phyloP scores from a whole-genome alignment of 805 yeast species.

The Candida suzukii region DNA sequence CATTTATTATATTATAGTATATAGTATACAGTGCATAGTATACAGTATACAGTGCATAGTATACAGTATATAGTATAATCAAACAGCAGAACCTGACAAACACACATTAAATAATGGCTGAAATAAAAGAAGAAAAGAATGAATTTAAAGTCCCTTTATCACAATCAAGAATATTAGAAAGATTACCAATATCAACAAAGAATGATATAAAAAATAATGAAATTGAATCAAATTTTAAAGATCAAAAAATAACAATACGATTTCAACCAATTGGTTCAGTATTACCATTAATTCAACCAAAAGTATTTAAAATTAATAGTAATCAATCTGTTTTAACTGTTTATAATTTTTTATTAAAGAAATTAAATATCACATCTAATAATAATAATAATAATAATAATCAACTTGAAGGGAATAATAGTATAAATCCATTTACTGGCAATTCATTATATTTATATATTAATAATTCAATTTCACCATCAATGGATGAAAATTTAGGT shows the following conservation, averaged over 20 bases:
- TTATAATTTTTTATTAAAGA: conserved; percentile 36
- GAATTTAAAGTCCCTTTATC: conserved; percentile 23
- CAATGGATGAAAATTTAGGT: conserved; percentile 36
- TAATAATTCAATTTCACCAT: conserved; percentile 39
- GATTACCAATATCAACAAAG: conserved; percentile 16
- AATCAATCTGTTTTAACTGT: conserved; percentile 41
- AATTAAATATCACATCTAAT: conserved; percentile 19
- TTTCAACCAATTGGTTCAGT: conserved; percentile 55
- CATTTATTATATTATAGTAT: too few species aligned
- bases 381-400: not conserved
- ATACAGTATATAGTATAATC: too few species aligned
- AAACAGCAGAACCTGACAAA: not conserved
- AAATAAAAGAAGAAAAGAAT: not conserved
- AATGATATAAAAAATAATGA: conserved; percentile 6
- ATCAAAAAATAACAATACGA: conserved; percentile 39
- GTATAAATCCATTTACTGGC: conserved; percentile 8
- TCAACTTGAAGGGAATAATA: not conserved
- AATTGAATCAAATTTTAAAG: conserved; percentile 5
- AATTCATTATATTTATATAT: conserved; percentile 32
- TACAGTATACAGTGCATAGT: too few species aligned
- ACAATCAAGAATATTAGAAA: conserved; percentile 19
- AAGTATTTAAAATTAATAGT: conserved; percentile 40
- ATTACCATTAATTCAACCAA: conserved; percentile 41
- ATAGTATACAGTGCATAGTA: too few species aligned
- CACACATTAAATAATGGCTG: not conserved